Conservation (phyloP, 2,329 filamentous ascomycete genomes). For the Arthrobotrys pseudoclavata region DNA sequence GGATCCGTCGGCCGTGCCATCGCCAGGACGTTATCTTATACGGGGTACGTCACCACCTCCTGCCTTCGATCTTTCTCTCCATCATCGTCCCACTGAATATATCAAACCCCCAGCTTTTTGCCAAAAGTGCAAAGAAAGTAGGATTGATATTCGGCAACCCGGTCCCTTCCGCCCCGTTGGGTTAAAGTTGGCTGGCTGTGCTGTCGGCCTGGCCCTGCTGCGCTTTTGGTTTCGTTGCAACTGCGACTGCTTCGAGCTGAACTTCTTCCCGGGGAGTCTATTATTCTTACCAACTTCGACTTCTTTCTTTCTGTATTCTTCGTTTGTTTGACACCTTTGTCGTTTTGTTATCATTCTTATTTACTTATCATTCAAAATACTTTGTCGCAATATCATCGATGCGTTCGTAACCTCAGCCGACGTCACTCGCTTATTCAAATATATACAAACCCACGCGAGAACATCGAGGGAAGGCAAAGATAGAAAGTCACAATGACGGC, state of each 20-base stretch:
- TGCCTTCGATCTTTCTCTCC: too few relatives aligned
- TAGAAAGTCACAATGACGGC: neutral
- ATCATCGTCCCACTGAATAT: neutral
- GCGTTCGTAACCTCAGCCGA: constrained; percentile 10
- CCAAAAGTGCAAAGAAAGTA: neutral
- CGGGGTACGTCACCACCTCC: neutral
- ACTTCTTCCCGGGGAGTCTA: neutral
- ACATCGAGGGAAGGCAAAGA: neutral
- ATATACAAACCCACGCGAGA: neutral
- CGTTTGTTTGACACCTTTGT: too few relatives aligned
- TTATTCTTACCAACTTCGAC: neutral
- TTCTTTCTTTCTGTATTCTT: neutral
- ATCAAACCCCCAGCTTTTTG: too few relatives aligned
- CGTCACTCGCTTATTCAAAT: constrained; percentile 22
- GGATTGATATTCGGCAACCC: constrained; percentile 22
- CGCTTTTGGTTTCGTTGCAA: neutral
- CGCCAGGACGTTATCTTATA: constrained; percentile 21
- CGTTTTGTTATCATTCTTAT: neutral
- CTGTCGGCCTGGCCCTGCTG: neutral
- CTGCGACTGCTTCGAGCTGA: neutral
- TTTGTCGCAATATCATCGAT: neutral
- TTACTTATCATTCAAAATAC: too few relatives aligned
- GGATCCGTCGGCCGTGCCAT: constrained; percentile 1
- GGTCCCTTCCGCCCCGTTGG: constrained; percentile 15
- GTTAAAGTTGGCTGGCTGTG: neutral